Evolutionary conservation across 176 grass and related monocot genomes (phyloP), one percentile per base, ranked within the genome.

Genomic region (Echinochloa phyllopogon): DNA sequence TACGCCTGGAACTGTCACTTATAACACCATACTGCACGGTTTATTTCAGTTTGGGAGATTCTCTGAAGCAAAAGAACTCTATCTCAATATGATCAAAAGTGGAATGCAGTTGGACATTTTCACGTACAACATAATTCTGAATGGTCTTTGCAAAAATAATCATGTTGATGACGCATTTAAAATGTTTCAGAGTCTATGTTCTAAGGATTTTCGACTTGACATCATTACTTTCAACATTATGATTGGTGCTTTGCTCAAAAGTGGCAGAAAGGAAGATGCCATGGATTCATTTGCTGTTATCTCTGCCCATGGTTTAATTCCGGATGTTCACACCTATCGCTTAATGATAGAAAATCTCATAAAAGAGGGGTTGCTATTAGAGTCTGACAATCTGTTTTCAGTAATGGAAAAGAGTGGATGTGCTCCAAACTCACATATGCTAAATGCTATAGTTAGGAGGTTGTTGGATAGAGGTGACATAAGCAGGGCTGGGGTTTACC

Each of bases 21-120:
- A 60, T 8, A 60, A 5, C 57, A 25, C n/a, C 0, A 25, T 60
- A 10, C 57, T 60, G n/a, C 57, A 60, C 4, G 57, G 57, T 60
- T 60, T 60, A 12, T 60, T 53, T 53, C 51, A 53, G 51, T 53
- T 17, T 53, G 51, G 57, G 20, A 60, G n/a, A 5, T 10, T 60
- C 15, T 63, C 60, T 63, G 60, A 36, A 66, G 63, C 63, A 38
- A 38, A 66, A 66, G 63, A 66, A 39, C 16, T 66, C 63, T 39
- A 39, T 27, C 33, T 39, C 14, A 66, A 9, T 17, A 38, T 66
- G 33, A 38, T 66, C 7, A 39, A 66, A 8, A 18, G 63, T 66
- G 63, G 63, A 39, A 18, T 3, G 1, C 27, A 18, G 6, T 24
- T 13, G 18, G 3, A 24, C 11, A 21, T 71, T 45, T 24, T 0